These are phyloP conservation scores for Aspergillus biplanus DNA, from an alignment of 495 filamentous ascomycete genomes.

Conservation along the genomic window DNA sequence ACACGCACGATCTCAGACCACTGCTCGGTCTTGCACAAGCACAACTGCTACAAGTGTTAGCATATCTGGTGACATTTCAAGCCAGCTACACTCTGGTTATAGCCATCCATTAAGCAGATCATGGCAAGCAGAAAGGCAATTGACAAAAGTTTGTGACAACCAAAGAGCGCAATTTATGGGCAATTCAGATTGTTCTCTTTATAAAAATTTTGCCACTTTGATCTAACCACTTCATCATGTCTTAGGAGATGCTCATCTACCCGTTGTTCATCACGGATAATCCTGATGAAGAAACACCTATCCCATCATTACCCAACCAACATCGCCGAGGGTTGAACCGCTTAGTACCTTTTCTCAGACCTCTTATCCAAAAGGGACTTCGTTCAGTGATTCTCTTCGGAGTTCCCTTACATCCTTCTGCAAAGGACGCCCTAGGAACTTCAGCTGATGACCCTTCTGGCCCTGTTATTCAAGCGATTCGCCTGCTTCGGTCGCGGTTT, in stretches of 20 bases:
- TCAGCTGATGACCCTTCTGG: constrained; percentile 90
- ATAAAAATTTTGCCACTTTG: not conserved
- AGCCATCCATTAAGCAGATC: constrained; percentile 85
- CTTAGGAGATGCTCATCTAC: constrained; percentile 95
- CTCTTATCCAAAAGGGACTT: constrained; percentile 85
- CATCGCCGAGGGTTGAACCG: constrained; percentile 85
- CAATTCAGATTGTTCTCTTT: too few relatives aligned
- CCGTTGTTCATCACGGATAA: constrained; percentile 95
- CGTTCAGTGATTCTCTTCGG: constrained; percentile 94
- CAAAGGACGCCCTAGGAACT: constrained; percentile 92
- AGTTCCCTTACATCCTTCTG: constrained; percentile 76
- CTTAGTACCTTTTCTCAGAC: constrained; percentile 78
- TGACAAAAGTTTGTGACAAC: constrained; percentile 76
- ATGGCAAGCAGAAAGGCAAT: constrained; percentile 96
- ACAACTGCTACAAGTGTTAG: constrained; percentile 92
- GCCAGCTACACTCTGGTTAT: constrained; percentile 94
- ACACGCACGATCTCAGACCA: constrained; percentile 64
- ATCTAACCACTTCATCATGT: constrained; percentile 15
- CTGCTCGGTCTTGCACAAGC: constrained; percentile 79
- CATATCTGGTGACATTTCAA: constrained; percentile 89
- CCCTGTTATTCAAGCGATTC: constrained; percentile 85
- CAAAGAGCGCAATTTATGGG: too few relatives aligned
- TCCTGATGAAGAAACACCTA: constrained; percentile 86
- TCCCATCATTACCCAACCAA: constrained; percentile 88
- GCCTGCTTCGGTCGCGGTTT: constrained; percentile 77